Percentiles rank a stretch among this genome's conserved stretches.
These are phyloP conservation scores for Simplicillium aogashimaense DNA, from an alignment of 2,329 filamentous ascomycete species.

Conservation along the genomic window DNA sequence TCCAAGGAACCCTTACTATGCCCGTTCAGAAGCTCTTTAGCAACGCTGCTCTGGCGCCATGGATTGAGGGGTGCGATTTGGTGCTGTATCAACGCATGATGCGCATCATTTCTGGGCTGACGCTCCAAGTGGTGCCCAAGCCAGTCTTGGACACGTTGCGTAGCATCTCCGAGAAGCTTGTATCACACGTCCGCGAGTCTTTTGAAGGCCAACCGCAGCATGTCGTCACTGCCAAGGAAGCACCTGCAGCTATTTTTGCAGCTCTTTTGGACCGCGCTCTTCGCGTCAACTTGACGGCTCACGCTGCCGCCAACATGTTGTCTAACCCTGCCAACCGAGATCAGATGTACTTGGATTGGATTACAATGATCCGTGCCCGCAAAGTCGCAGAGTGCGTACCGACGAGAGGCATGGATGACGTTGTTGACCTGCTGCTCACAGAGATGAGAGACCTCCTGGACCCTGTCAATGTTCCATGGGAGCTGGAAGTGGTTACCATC, in stretches of 20 bases:
- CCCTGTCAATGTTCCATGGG: slow-evolving; percentile 56
- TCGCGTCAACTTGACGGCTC: slow-evolving; percentile 85
- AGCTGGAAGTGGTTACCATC: slow-evolving; percentile 50
- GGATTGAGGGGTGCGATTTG: slow-evolving; percentile 95
- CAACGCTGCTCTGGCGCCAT: slow-evolving; percentile 70
- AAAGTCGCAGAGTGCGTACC: slow-evolving; percentile 56
- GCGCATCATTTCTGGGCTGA: slow-evolving; percentile 78
- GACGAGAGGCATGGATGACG: slow-evolving; percentile 54
- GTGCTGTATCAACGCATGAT: slow-evolving; percentile 97
- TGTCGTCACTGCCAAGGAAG: slow-evolving; percentile 77
- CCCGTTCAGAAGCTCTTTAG: slow-evolving; percentile 89
- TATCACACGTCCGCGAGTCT: slow-evolving; percentile 71
- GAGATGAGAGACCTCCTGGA: slow-evolving; percentile 65
- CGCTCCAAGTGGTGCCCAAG: slow-evolving; percentile 83
- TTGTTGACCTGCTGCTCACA: slow-evolving; percentile 49
- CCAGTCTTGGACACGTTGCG: slow-evolving; percentile 78
- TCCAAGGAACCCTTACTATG: slow-evolving; percentile 92
- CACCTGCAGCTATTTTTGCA: slow-evolving; percentile 81
- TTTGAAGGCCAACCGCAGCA: slow-evolving; percentile 80
- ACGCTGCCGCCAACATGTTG: slow-evolving; percentile 87
- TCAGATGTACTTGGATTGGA: slow-evolving; percentile 93
- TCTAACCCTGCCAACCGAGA: slow-evolving; percentile 82
- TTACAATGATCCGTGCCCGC: slow-evolving; percentile 52
- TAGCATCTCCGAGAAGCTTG: slow-evolving; percentile 74
- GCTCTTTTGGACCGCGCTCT: slow-evolving; percentile 78